These are phyloP conservation scores for Hypoxylon lienhwacheense DNA, from an alignment of 495 filamentous ascomycete genomes.

Conservation along the genomic window DNA sequence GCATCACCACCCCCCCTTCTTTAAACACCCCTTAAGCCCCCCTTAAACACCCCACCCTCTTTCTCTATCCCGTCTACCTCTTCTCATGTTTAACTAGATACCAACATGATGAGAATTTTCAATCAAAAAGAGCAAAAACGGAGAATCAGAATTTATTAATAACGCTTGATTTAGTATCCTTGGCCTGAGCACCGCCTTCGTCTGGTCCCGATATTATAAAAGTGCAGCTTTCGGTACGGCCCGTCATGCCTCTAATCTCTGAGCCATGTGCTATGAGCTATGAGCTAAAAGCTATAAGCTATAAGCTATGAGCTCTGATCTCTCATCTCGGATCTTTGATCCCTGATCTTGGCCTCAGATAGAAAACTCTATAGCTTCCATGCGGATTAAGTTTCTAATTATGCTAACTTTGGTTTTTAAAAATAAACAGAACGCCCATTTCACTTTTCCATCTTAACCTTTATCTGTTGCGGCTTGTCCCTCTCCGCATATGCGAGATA, in stretches of 20 bases:
- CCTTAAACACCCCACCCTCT: conserved; percentile 1
- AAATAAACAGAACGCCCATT: conserved; percentile 31
- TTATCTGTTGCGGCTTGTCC: conserved; percentile 23
- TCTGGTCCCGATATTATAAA: conserved; percentile 33
- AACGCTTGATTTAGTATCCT: conserved; percentile 22
- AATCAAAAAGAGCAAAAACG: too few species aligned
- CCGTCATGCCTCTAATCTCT: neutral
- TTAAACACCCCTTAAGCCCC: too few species aligned
- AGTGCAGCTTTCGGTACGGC: conserved; percentile 34
- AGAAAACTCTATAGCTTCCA: too few species aligned
- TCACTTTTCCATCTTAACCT: conserved; percentile 33
- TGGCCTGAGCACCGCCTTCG: conserved; percentile 17
- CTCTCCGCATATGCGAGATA: conserved; percentile 25
- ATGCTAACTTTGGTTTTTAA: conserved; percentile 7
- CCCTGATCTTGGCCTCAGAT: too few species aligned
- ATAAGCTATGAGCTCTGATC: too few species aligned
- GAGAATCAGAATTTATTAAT: too few species aligned
- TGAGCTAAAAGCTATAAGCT: too few species aligned
- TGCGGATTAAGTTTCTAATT: too few species aligned
- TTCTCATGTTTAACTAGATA: neutral
- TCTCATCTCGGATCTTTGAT: too few species aligned
- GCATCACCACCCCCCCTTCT: neutral
- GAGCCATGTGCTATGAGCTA: too few species aligned
- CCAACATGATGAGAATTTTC: too few species aligned
- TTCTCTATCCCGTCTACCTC: neutral